Percentiles rank a stretch among this genome's conserved stretches.
phyloP scores from a whole-genome alignment of 257 asterid species.

The Salvia hispanica region DNA sequence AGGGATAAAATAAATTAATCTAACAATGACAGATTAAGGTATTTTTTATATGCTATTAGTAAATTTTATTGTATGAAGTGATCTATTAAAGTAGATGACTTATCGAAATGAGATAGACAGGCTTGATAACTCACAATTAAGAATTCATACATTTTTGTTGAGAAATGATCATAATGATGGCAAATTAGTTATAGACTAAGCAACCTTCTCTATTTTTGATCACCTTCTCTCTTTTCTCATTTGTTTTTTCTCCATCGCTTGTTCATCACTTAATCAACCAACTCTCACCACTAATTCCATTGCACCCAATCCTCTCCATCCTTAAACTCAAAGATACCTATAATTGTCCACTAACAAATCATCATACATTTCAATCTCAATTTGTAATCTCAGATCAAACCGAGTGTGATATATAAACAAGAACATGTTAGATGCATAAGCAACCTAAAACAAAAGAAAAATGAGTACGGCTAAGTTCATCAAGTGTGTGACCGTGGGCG shows the following conservation, averaged over 20 bases:
- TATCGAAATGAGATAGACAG: too few relatives aligned
- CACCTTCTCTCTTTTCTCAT: neutral
- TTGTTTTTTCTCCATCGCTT: conserved; percentile 37
- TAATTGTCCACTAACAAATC: conserved; percentile 39
- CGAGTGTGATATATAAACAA: conserved; percentile 16
- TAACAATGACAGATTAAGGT: too few relatives aligned
- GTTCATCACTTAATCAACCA: conserved; percentile 54
- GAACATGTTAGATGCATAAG: neutral
- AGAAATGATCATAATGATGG: conserved; percentile 38
- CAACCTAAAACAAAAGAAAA: neutral
- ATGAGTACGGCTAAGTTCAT: conserved; percentile 75
- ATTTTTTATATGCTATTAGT: neutral
- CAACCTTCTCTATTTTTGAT: conserved; percentile 39
- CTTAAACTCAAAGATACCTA: conserved; percentile 62
- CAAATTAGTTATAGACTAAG: conserved; percentile 41
- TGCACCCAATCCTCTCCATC: conserved; percentile 32
- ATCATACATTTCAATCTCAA: conserved; percentile 32
- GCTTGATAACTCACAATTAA: conserved; percentile 14
- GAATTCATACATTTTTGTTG: neutral
- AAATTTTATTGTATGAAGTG: neutral
- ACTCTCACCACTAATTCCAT: conserved; percentile 50
- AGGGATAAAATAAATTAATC: too few relatives aligned
- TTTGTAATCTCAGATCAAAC: conserved; percentile 2
- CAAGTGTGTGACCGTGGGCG: conserved; percentile 87
- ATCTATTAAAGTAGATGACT: too few relatives aligned